These are phyloP conservation scores for Ramicandelaber brevisporus DNA, from an alignment of 192 early-diverging fungal species.

Conservation along the genomic window DNA sequence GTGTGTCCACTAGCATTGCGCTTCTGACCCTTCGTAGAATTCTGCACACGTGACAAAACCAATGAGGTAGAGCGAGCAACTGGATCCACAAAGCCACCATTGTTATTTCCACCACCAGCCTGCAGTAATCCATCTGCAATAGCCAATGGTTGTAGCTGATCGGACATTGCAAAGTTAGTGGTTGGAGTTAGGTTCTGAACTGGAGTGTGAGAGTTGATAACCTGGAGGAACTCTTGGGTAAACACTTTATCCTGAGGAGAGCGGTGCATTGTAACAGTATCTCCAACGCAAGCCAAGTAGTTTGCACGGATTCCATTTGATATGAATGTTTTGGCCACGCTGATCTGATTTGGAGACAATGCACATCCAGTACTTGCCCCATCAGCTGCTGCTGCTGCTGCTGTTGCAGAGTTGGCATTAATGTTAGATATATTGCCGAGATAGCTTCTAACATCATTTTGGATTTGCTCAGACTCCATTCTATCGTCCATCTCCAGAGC, in stretches of 20 bases:
- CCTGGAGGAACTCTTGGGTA: constrained; percentile 2
- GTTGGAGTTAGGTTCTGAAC: not conserved
- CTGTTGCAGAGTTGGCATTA: not conserved
- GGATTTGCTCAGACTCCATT: constrained; percentile 8
- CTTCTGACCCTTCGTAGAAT: not conserved
- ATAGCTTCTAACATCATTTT: not conserved
- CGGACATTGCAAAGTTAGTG: not conserved
- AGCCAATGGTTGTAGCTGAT: not conserved
- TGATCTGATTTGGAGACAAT: constrained; percentile 12
- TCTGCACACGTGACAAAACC: too few relatives aligned
- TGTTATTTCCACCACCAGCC: too few relatives aligned
- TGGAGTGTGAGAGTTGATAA: constrained; percentile 1
- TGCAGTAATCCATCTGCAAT: too few relatives aligned
- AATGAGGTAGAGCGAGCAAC: too few relatives aligned
- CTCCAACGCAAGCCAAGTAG: constrained; percentile 47
- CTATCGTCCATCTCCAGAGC: constrained; percentile 39
- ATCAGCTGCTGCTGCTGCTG: too few relatives aligned
- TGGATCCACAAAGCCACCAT: too few relatives aligned
- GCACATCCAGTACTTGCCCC: not conserved
- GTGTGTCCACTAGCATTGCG: too few relatives aligned
- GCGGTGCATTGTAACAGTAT: constrained; percentile 47
- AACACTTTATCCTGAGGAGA: constrained; percentile 14
- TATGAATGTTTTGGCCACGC: constrained; percentile 12
- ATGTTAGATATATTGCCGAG: not conserved
- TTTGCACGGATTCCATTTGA: constrained; percentile 13